phyloP scores from a whole-genome alignment of 768 basidiomycete species.

The Rubroboletus satanas region DNA sequence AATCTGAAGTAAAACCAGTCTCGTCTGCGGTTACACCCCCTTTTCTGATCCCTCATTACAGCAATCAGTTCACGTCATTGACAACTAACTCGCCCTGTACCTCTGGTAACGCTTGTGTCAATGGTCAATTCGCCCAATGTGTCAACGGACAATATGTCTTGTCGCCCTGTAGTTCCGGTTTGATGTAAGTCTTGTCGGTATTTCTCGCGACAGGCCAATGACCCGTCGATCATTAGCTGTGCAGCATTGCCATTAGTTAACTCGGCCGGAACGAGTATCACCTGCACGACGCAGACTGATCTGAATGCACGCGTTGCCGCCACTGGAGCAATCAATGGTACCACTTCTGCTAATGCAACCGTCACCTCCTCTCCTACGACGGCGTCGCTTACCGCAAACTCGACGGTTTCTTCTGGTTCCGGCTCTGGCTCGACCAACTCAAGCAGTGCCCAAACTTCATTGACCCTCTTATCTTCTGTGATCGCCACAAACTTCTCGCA shows the following conservation, averaged over 20 bases:
- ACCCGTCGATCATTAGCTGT: slow-evolving; percentile 10
- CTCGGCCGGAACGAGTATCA: slow-evolving; percentile 45
- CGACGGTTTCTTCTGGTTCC: not conserved
- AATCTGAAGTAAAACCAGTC: slow-evolving; percentile 37
- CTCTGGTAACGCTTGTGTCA: slow-evolving; percentile 46
- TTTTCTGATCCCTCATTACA: slow-evolving; percentile 8
- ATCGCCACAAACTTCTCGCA: slow-evolving; percentile 54
- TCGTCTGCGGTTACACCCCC: not conserved
- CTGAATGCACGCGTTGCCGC: slow-evolving; percentile 45
- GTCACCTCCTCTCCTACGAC: slow-evolving; percentile 14
- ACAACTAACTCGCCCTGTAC: slow-evolving; percentile 33
- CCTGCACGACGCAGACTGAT: slow-evolving; percentile 50
- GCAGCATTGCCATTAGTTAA: slow-evolving; percentile 50
- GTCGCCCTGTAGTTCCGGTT: slow-evolving; percentile 18
- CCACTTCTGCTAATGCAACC: slow-evolving; percentile 17
- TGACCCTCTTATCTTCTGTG: slow-evolving; percentile 44
- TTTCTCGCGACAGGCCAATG: not conserved
- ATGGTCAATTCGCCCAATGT: slow-evolving; percentile 52
- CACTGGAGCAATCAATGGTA: slow-evolving; percentile 22
- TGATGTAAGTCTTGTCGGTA: slow-evolving; percentile 7
- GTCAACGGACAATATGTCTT: slow-evolving; percentile 40
- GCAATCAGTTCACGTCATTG: slow-evolving; percentile 20
- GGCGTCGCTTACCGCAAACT: not conserved
- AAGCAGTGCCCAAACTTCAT: slow-evolving; percentile 20
- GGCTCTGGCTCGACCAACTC: slow-evolving; percentile 17